Evolutionary conservation across 495 filamentous ascomycete species (phyloP), one percentile per base, ranked within the genome.

Genomic region (Penicillium arizonense): DNA sequence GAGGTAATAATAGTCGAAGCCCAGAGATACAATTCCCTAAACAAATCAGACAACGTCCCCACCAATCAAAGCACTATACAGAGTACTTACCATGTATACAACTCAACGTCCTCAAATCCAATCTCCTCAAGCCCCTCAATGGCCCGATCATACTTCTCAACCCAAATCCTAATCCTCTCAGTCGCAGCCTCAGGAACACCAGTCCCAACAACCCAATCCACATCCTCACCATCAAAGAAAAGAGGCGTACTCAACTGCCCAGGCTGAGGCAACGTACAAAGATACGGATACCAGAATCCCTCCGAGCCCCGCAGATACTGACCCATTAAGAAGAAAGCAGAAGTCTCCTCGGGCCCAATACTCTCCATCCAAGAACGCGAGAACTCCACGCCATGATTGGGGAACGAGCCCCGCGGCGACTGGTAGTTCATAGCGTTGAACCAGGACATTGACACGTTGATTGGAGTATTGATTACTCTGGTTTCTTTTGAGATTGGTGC

Each of bases 231-330:
- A 10, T 73, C 67, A 64, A 82, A 87, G 55, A 78, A 86, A 41
- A 85, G 47, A 1, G 82, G 81, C 8, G 83, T 85, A 32, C 76
- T 77, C 53, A 86, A 69, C 1, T 75, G 69, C 3, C 74, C 70
- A 5, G 77, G 74, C 44, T 63, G 62, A n/a, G 86, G 85, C 37
- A 89, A 54, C 20, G 76, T 76, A 13, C 70, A 65, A 13, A 88
- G 60, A 65, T 88, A 89, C 3, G 83, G 82, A 59, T 66, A 73
- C 86, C 86, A 89, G 52, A 80, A 82, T 1, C 81, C 77, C n/a
- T 70, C 49, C 13, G 64, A 33, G 1, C 68, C 72, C 6, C 76
- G 63, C 33, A 83, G 55, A 56, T 73, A 75, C 58, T 89, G 81
- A 20, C 80, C 72, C 47, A 83, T 76, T 0, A 89, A 69, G 56